phyloP scores from a whole-genome alignment of 2,329 filamentous ascomycete species.

The Fusarium mexicanum region DNA sequence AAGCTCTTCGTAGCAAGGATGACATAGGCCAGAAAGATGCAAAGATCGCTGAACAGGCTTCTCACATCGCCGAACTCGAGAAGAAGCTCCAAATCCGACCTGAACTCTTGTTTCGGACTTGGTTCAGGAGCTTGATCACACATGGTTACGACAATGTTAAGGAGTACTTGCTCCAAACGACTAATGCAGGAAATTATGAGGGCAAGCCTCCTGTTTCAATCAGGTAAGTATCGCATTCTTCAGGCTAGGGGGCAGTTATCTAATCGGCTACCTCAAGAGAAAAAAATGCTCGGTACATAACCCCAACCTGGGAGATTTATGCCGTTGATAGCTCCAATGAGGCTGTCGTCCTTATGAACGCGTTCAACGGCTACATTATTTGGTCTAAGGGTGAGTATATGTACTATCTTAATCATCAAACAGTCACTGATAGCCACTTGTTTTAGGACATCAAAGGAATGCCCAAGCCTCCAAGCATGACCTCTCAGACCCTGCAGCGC shows the following conservation, averaged over 20 bases:
- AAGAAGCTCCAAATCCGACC: background rate
- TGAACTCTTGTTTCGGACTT: background rate
- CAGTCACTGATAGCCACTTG: background rate
- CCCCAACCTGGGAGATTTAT: fast-evolving
- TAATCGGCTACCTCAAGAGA: background rate
- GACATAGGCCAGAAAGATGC: background rate
- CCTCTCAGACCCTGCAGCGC: background rate
- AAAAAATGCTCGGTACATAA: fast-evolving
- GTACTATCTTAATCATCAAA: fast-evolving
- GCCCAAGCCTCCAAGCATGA: background rate
- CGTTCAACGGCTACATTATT: fast-evolving
- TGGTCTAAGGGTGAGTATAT: background rate
- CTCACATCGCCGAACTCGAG: background rate
- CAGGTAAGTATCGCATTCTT: background rate
- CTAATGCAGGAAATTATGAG: background rate
- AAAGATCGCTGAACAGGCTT: background rate
- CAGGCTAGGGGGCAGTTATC: fast-evolving
- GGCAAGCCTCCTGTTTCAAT: background rate
- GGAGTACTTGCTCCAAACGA: background rate
- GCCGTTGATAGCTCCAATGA: background rate
- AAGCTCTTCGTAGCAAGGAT: background rate
- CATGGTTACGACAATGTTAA: fast-evolving
- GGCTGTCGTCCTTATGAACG: background rate
- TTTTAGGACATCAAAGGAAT: background rate
- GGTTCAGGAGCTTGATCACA: fast-evolving